Evolutionary conservation across 768 basidiomycete species (phyloP).

Genomic region (Solioccasus polychromus): DNA sequence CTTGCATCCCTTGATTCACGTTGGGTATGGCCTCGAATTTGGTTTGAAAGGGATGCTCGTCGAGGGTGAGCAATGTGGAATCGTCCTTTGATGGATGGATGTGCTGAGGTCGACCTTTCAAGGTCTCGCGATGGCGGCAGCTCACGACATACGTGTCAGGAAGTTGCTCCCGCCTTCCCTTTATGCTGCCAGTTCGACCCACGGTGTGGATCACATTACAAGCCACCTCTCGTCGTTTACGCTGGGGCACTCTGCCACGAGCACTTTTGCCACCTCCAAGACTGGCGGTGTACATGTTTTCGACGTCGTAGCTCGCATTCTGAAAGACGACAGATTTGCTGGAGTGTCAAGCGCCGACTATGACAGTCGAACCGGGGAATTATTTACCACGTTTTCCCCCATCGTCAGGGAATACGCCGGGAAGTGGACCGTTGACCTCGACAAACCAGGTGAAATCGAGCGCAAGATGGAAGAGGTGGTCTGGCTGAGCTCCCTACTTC

Average conservation of each 20-base stretch:
- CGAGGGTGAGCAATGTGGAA: constrained; percentile 44
- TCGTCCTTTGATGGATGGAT: background rate
- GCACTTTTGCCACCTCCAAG: background rate
- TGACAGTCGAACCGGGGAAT: background rate
- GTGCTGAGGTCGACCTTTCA: background rate
- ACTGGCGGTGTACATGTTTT: constrained; percentile 34
- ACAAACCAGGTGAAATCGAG: too few relatives aligned
- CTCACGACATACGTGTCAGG: constrained; percentile 36
- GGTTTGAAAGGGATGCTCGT: constrained; percentile 56
- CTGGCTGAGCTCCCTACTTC: constrained; percentile 59
- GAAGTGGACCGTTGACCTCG: too few relatives aligned
- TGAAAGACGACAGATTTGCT: constrained; percentile 37
- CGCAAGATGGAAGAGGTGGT: constrained; percentile 64
- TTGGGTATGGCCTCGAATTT: constrained; percentile 63
- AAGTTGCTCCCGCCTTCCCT: constrained; percentile 23
- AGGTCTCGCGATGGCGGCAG: constrained; percentile 26
- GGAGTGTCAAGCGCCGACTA: background rate
- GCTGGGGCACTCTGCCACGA: background rate
- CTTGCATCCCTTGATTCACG: constrained; percentile 62
- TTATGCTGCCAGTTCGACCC: constrained; percentile 1
- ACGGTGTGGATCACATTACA: constrained; percentile 1
- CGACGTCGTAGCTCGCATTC: constrained; percentile 50
- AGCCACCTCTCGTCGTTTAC: constrained; percentile 5
- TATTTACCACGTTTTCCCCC: background rate
- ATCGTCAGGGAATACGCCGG: background rate